Evolutionary conservation across 2,329 filamentous ascomycete species (phyloP).

Genomic region (Venturia pyrina): DNA sequence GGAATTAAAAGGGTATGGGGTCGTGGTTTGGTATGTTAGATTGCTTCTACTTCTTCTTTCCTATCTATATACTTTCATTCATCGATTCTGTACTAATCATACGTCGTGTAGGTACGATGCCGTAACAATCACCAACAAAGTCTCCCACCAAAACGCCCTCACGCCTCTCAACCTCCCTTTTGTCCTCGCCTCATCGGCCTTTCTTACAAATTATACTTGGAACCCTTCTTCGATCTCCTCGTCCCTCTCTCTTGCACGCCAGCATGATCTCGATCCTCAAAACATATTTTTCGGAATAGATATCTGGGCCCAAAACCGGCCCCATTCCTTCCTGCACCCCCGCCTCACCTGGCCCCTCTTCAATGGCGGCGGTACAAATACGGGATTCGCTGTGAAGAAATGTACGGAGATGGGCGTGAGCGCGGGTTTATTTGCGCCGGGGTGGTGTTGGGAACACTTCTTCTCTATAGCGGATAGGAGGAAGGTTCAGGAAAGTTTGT

Average conservation of each 20-base stretch:
- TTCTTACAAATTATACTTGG: constrained; percentile 40
- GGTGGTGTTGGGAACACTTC: constrained; percentile 39
- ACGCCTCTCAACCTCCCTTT: constrained; percentile 29
- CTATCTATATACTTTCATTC: too few relatives aligned
- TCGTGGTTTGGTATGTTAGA: constrained; percentile 16
- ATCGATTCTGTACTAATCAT: background rate
- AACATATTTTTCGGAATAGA: constrained; percentile 35
- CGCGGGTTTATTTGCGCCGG: constrained; percentile 36
- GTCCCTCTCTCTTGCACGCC: constrained; percentile 20
- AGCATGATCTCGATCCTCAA: constrained; percentile 18
- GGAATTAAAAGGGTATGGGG: constrained; percentile 26
- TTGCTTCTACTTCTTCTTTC: constrained; percentile 13
- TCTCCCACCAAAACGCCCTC: constrained; percentile 36
- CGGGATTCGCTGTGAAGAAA: constrained; percentile 29
- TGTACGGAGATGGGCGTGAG: constrained; percentile 27
- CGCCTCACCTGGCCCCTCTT: constrained; percentile 28
- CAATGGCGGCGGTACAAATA: constrained; percentile 32
- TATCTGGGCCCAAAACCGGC: constrained; percentile 35
- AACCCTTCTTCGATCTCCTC: constrained; percentile 20
- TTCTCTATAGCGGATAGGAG: constrained; percentile 15
- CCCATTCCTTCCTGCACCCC: constrained; percentile 17
- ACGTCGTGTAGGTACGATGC: constrained; percentile 32
- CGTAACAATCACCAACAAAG: constrained; percentile 31
- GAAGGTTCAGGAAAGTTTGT: constrained; percentile 24
- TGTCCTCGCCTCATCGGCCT: constrained; percentile 26